Base-by-base conservation (phyloP, 2,329 filamentous ascomycete species). In the Fusarium caatingaense region DNA sequence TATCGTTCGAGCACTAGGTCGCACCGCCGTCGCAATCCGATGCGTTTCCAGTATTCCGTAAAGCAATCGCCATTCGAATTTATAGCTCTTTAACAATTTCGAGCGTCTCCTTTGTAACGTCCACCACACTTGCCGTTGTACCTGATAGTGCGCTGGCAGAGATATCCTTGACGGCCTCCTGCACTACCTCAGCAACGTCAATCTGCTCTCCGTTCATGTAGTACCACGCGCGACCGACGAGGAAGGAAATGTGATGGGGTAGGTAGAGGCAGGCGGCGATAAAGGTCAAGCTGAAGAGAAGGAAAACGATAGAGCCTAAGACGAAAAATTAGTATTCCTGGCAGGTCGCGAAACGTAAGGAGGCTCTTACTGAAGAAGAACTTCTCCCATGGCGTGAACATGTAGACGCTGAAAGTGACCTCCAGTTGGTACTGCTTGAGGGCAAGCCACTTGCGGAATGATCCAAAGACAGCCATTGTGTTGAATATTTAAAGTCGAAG, bases 391-490 rank as follows among this genome's bases (percentile, higher is more conserved):
- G 94, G 92, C 40, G 94, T 98, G 75, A 98, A 91, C 92, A 99
- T 98, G 86, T 99, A 98, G 27, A 98, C 88, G 66, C 92, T 92
- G 82, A 97, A 96, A 15, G 95, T 98, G 80, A 98, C 95, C 84
- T 99, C 96, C 79, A 98, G 94, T 85, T 98, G 96, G 85, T 98
- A 98, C 80, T 94, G 91, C 87, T 99, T 99, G 81, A 94, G 89
- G 81, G 94, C 91, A 73, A 98, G 86, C 93, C 94, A 98, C 80
- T 91, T 90, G 71, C 93, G 88, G 75, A 97, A 86, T 47, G 82
- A 79, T 70, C 85, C 82, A 73, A 86, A 75, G 49, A 73, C 71
- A 48, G 81, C 82, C 78, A 81, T 66, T 59, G 23, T 51, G 30
- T 56, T 23, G 55, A 51, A 34, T 55, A 51, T 16, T 12, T 27